Conservation (phyloP, 1,139 yeast genomes). For the Hanseniaspora sp. region DNA sequence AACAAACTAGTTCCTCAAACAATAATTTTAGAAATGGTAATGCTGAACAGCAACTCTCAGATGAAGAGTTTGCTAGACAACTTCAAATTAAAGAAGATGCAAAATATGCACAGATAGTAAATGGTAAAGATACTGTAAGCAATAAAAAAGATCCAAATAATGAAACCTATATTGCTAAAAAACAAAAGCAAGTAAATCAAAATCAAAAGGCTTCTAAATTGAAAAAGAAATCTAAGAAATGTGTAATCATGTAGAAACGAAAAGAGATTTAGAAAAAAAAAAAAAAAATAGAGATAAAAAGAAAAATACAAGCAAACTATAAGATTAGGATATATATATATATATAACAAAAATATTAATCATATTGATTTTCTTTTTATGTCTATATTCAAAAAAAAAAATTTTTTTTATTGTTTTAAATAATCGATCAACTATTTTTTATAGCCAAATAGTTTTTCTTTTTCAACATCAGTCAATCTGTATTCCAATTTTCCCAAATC, state of each 20-base stretch:
- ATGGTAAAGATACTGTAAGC: constrained; percentile 11
- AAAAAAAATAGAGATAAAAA: too few species aligned
- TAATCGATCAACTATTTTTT: neutral
- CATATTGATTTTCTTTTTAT: too few species aligned
- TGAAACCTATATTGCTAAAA: constrained; percentile 1
- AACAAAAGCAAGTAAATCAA: constrained; percentile 4
- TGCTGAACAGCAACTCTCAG: constrained; percentile 16
- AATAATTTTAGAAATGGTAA: neutral
- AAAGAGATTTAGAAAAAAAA: neutral
- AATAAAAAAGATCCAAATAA: neutral
- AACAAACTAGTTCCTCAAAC: neutral
- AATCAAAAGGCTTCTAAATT: neutral
- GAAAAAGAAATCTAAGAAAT: constrained; percentile 10
- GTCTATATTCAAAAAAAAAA: too few species aligned
- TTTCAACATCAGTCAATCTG: constrained; percentile 27
- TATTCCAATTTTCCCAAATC: constrained; percentile 26
- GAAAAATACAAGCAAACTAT: too few species aligned
- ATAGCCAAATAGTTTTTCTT: constrained; percentile 25
- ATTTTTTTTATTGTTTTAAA: too few species aligned
- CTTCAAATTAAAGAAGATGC: constrained; percentile 27
- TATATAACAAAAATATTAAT: too few species aligned
- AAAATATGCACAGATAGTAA: constrained; percentile 18
- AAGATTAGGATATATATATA: too few species aligned
- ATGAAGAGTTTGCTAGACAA: constrained; percentile 25
- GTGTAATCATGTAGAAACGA: constrained; percentile 7